Conservation (phyloP, 1,284 basidiomycete genomes). For the Ustilago hordei region DNA sequence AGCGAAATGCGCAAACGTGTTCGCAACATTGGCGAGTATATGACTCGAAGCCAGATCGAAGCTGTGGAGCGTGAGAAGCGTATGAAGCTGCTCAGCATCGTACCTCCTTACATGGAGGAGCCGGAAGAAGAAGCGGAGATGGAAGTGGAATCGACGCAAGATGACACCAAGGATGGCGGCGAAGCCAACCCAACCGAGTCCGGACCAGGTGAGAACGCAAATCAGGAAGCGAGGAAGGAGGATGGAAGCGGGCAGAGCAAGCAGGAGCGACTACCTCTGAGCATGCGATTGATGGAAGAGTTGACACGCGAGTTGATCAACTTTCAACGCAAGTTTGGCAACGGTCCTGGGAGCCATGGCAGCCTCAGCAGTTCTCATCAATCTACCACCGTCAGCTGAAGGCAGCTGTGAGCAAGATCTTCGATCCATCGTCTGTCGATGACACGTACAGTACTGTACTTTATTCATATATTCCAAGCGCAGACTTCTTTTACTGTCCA, state of each 20-base stretch:
- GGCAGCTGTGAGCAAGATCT: background rate
- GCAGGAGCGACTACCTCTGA: conserved; percentile 45
- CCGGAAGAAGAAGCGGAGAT: conserved; percentile 77
- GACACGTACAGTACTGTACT: no score
- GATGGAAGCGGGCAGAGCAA: conserved; percentile 9
- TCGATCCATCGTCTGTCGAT: background rate
- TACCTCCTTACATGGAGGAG: conserved; percentile 34
- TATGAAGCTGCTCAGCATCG: conserved; percentile 75
- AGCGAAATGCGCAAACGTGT: conserved; percentile 98
- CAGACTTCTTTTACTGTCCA: background rate
- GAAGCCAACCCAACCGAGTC: background rate
- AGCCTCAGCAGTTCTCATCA: conserved; percentile 30
- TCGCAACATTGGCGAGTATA: conserved; percentile 89
- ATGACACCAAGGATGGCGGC: conserved; percentile 8
- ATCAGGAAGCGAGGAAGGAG: conserved; percentile 71
- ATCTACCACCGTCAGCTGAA: conserved; percentile 34
- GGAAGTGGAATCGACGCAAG: conserved; percentile 73
- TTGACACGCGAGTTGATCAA: conserved; percentile 63
- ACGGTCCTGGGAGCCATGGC: conserved; percentile 38
- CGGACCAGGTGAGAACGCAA: conserved; percentile 73
- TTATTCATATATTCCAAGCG: background rate
- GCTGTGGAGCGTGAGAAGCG: conserved; percentile 69
- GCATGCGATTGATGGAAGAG: conserved; percentile 66
- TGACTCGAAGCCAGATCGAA: conserved; percentile 71
- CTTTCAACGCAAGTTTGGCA: conserved; percentile 62